Conservation (phyloP, 306 rosid species). For the Boehmeria nivea region DNA sequence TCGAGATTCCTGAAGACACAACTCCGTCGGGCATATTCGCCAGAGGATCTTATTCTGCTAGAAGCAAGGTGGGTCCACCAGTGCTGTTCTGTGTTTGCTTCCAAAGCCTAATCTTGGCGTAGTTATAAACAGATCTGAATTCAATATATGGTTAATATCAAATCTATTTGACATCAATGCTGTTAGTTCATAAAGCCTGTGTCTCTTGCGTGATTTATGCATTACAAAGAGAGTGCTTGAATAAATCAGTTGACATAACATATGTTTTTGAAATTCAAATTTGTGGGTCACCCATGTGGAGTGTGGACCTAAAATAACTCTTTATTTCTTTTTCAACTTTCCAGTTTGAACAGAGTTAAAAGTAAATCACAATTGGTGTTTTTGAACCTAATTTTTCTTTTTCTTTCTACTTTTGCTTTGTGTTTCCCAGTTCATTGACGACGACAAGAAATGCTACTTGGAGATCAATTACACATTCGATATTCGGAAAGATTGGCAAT, state of each 20-base stretch:
- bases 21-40: conserved; percentile 95
- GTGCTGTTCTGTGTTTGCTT: neutral
- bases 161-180: neutral
- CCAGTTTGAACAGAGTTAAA: neutral
- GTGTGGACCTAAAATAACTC: neutral
- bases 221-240: conserved; percentile 3
- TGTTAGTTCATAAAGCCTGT: conserved; percentile 29
- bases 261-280: conserved; percentile 31
- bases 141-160: neutral
- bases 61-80: conserved; percentile 66
- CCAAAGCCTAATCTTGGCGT: neutral
- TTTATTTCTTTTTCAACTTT: neutral
- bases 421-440: conserved; percentile 64
- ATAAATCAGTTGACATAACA: conserved; percentile 21
- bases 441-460: conserved; percentile 86
- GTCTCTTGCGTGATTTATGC: conserved; percentile 19
- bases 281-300: conserved; percentile 17
- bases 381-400: conserved; percentile 1
- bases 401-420: neutral
- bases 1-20: conserved; percentile 82
- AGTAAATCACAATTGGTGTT: too few species aligned
- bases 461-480: conserved; percentile 87
- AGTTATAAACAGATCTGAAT: too few species aligned
- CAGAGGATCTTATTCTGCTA: conserved; percentile 83
- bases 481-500: conserved; percentile 72